These are phyloP conservation scores for Suillus ampliporus DNA, from an alignment of 768 basidiomycete species.

Conservation along the genomic window DNA sequence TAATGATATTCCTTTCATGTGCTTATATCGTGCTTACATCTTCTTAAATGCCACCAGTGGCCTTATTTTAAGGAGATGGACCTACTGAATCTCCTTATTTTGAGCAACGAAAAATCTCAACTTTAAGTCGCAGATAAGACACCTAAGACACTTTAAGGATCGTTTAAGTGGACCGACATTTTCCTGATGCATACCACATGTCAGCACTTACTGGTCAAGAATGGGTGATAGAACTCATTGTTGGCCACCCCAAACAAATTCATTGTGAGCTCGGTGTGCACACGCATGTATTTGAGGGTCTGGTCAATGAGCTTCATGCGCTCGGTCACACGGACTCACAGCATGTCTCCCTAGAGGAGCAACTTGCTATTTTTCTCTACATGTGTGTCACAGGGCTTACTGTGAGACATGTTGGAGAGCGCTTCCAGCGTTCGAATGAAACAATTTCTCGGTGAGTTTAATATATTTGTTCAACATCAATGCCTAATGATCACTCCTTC, in stretches of 20 bases:
- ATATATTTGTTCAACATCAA: neutral
- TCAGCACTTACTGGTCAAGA: conserved; percentile 1
- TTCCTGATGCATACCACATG: no score
- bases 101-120: no score
- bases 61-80: no score
- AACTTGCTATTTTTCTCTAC: conserved; percentile 44
- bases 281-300: neutral
- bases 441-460: neutral
- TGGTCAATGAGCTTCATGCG: neutral
- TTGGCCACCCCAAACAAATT: conserved; percentile 24
- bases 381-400: conserved; percentile 19
- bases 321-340: conserved; percentile 14
- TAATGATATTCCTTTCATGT: no score
- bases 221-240: conserved; percentile 20
- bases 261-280: conserved; percentile 22
- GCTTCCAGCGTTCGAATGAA: conserved; percentile 6
- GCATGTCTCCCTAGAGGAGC: conserved; percentile 39
- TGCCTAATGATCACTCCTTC: neutral
- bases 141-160: no score
- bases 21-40: no score
- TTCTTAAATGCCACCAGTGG: no score
- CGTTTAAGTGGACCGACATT: no score
- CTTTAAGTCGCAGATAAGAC: no score
- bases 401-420: conserved; percentile 10
- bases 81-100: no score